Percentiles rank a stretch among this genome's conserved stretches.
phyloP scores from a whole-genome alignment of 352 stramenopile species.

The Globisporangium radiosum region DNA sequence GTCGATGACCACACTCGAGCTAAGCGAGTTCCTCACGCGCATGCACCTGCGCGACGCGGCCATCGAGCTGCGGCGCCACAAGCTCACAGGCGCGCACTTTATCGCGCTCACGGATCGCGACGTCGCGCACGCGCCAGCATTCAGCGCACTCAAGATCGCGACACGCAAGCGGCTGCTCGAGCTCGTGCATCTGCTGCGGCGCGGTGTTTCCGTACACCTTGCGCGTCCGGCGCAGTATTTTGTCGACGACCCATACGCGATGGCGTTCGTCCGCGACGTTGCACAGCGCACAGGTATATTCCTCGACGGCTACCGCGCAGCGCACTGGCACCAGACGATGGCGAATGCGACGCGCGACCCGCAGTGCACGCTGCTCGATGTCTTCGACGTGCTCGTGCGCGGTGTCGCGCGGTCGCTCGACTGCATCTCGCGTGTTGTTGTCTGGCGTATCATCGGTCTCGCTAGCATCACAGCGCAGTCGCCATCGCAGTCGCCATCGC shows the following conservation, averaged over 20 bases:
- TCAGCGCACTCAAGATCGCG: constrained; percentile 40
- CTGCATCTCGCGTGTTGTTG: constrained; percentile 28
- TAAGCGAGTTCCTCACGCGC: constrained; percentile 47
- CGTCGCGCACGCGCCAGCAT: constrained; percentile 40
- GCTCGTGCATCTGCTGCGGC: constrained; percentile 33
- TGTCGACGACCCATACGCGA: constrained; percentile 34
- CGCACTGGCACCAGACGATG: constrained; percentile 54
- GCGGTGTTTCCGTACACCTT: constrained; percentile 40
- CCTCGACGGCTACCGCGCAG: constrained; percentile 33
- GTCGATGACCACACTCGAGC: constrained; percentile 39
- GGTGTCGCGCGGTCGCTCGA: constrained; percentile 37
- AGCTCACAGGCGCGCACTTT: constrained; percentile 35
- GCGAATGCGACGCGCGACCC: constrained; percentile 29
- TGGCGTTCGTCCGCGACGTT: constrained; percentile 47
- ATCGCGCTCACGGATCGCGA: constrained; percentile 44
- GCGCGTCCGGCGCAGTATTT: constrained; percentile 26
- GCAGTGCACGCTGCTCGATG: constrained; percentile 34
- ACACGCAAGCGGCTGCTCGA: constrained; percentile 54
- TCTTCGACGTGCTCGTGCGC: constrained; percentile 46
- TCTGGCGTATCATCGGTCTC: constrained; percentile 43
- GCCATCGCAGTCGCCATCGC: constrained; percentile 4
- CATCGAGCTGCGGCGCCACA: constrained; percentile 29
- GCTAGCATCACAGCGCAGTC: neutral
- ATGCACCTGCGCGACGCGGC: constrained; percentile 49
- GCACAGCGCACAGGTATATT: constrained; percentile 32